Base-by-base conservation (phyloP, 768 basidiomycete species). In the Agrocybe pediades region DNA sequence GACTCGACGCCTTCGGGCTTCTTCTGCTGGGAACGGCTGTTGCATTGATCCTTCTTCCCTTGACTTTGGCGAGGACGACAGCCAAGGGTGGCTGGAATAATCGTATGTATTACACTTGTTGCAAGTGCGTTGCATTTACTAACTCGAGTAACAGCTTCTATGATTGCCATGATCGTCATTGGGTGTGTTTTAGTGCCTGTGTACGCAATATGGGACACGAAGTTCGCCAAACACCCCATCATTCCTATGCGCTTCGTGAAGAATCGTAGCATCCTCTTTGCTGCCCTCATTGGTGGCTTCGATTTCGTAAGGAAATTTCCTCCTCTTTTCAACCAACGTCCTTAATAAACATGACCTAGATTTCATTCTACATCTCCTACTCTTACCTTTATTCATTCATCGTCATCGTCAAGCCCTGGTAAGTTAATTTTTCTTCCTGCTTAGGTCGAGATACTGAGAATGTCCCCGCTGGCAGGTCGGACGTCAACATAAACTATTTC, bases 301-400 rank as follows among this genome's bases (percentile, higher is more conserved):
- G 84, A 86, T 61, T 86, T 86, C 55, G 82, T 85, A 57, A 56
- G 74, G 63, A 6, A 11, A 27, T 21, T 54, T 25, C 19, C 23
- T 6, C 15, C 2, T 21, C 5, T 21, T n/a, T n/a, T n/a, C n/a
- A n/a, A n/a, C n/a, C n/a, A n/a, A n/a, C n/a, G n/a, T n/a, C n/a
- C n/a, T n/a, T n/a, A n/a, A n/a, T n/a, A 27, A 17, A 11, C 11
- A 17, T 13, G n/a, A 29, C 43, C 6, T 49, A 86, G 84, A 61
- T 82, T 60, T 83, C 84, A 2, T 86, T 81, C 71, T 86, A 82
- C 73, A 75, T 92, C 42, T 85, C 87, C 0, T 86, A 73, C 68
- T 84, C 86, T 9, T 91, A 90, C 63, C 80, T 90, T 16, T 91
- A 83, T 72, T 86, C 85, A 1, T 89, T 84, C 66, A 77, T 87